phyloP scores from a whole-genome alignment of 768 basidiomycete genomes.

The Pisolithus albus region DNA sequence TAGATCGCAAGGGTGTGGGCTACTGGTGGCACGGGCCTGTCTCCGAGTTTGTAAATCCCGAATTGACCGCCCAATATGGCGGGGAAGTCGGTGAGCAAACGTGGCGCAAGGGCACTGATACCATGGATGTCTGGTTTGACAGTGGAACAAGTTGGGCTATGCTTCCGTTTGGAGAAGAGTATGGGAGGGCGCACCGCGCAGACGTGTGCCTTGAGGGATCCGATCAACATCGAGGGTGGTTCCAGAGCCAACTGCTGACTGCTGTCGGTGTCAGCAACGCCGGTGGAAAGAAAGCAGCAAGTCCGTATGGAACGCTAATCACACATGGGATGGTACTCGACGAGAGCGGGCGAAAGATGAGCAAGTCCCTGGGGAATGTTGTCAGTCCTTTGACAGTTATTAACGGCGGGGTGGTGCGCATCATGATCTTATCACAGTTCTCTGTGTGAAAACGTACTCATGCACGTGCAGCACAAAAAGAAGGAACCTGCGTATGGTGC shows the following conservation, averaged over 20 bases:
- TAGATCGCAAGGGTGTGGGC: slow-evolving; percentile 65
- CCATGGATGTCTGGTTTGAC: slow-evolving; percentile 99
- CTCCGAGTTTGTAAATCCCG: slow-evolving; percentile 70
- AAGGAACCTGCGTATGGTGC: slow-evolving; percentile 77
- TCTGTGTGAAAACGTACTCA: background rate
- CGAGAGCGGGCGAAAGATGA: slow-evolving; percentile 87
- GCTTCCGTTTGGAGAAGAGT: slow-evolving; percentile 37
- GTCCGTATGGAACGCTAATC: slow-evolving; percentile 73
- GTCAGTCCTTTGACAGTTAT: slow-evolving; percentile 79
- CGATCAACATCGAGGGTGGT: slow-evolving; percentile 99
- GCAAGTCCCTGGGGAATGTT: slow-evolving; percentile 93
- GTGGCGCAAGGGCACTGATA: slow-evolving; percentile 83
- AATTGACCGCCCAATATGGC: slow-evolving; percentile 40
- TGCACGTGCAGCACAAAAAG: slow-evolving; percentile 46
- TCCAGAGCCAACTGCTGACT: slow-evolving; percentile 91
- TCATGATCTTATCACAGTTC: background rate
- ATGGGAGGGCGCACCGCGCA: slow-evolving; percentile 43
- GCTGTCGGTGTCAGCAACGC: slow-evolving; percentile 41
- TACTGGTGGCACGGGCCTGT: slow-evolving; percentile 91
- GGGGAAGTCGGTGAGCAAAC: slow-evolving; percentile 25
- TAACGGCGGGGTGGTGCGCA: slow-evolving; percentile 63
- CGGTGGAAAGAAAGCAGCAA: slow-evolving; percentile 14
- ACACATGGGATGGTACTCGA: slow-evolving; percentile 98
- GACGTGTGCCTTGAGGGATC: slow-evolving; percentile 93
- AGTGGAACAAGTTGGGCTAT: slow-evolving; percentile 93